Evolutionary conservation across 257 asterid species (phyloP), one percentile per base, ranked within the genome.

Genomic region (Hygrophila difformis): DNA sequence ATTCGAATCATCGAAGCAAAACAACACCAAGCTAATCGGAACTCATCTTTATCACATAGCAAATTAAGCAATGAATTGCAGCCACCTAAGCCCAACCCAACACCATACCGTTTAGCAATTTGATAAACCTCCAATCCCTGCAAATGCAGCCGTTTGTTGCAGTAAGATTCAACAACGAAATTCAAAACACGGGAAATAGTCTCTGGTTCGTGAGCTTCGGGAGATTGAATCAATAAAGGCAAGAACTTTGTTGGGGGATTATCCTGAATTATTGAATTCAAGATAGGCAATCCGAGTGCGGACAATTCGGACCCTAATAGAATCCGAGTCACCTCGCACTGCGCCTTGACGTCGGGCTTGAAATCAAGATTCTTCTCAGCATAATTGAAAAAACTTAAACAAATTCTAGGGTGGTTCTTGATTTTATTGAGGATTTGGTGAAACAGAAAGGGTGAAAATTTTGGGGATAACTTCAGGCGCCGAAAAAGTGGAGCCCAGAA

Each of bases 401-500:
- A 81, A 62, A 74, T 60, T 45, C 62, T 51, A 12, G 94, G 89
- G 34, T 64, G 69, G 29, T 57, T 26, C 50, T 62, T 77, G 61
- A 75, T 78, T 54, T 44, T 64, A 49, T 51, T 55, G 38, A 87
- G 62, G 68, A 87, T 68, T 62, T 67, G 84, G 53, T 60, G 74
- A 62, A 84, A 87, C 33, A 76, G 67, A 40, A 43, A 53, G 0
- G 95, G 76, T 34, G 78, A 59, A 10, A 84, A 53, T 43, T 44
- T 54, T 71, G 80, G 51, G 26, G 81, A 63, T 13, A 73, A 29
- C 41, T 67, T 65, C 60, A 75, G 69, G 48, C 72, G 62, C 21
- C 66, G 70, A 74, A 84, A 75, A 54, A 84, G 82, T 44, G 84
- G 74, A 43, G 59, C 63, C 97, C 97, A 87, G 34, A 44, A 59